Base-by-base conservation (phyloP, 2,329 filamentous ascomycete species). In the Xenosphaeropsis pyriputrescens region DNA sequence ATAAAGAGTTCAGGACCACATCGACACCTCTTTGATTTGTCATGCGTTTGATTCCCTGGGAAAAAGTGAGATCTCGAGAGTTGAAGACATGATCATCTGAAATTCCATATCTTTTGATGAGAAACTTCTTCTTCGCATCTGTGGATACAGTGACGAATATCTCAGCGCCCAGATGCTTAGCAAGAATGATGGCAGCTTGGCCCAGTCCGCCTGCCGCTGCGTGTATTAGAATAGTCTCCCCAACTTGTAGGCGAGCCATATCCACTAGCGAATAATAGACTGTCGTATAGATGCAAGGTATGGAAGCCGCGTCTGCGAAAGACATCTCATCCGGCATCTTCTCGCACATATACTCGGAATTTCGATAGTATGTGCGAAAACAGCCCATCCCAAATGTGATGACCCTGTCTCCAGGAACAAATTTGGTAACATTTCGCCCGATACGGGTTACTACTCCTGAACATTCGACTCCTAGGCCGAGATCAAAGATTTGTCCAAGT, bases 261-360 rank as follows among this genome's bases (percentile, higher is more conserved):
- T 62, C 47, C 7, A 55, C 48, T 3, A 73, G 49, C 2, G 57
- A 58, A 39, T 69, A 61, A 39, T 59, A 57, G 1, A 65, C 67
- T 4, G 62, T 59, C 16, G 59, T 43, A 36, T 59, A 58, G 1
- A 58, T 51, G 2, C 63, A 57, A 0, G 62, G 61, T 7, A 59
- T 47, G 5, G 60, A 47, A 1, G 62, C 62, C 1, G 56, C 62
- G 1, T 52, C 50, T 26, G 57, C 52, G 32, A 63, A 61, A 0
- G 51, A 46, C 41, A 64, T 46, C 16, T 45, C 45, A n/a, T 54
- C 48, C 5, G 64, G 59, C 12, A 70, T 59, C 5, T 30, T 18
- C 1, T 50, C 8, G 18, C 32, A 8, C 6, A 17, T 8, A 17
- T 12, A 5, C 29, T 32, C 6, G 26, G 18, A 14, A 17, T 6